A percentile compares a stretch with the other conserved stretches of the same genome.
These are phyloP conservation scores for Talaromyces sp. DNA, from an alignment of 2,329 filamentous ascomycete genomes.

Conservation along the genomic window DNA sequence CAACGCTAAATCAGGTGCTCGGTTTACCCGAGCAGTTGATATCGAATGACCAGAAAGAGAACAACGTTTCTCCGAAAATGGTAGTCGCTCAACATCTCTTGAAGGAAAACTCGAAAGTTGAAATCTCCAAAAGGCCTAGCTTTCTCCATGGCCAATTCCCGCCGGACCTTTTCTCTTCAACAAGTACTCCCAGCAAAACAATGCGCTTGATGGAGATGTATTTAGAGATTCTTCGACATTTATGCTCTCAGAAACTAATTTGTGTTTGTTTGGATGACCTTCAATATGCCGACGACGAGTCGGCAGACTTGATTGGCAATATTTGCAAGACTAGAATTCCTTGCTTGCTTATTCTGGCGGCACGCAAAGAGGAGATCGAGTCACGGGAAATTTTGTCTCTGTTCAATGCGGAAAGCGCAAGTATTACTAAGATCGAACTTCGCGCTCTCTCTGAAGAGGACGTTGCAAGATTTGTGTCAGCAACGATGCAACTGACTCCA, in stretches of 20 bases:
- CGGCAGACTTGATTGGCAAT: conserved; percentile 74
- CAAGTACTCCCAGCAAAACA: conserved; percentile 43
- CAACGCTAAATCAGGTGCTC: conserved; percentile 54
- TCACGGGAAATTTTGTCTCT: conserved; percentile 42
- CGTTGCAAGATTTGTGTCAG: conserved; percentile 75
- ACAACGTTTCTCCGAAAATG: conserved; percentile 29
- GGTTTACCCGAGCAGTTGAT: conserved; percentile 65
- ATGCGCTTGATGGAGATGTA: conserved; percentile 84
- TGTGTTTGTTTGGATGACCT: conserved; percentile 86
- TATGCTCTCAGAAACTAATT: conserved; percentile 80
- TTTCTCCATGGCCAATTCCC: conserved; percentile 37
- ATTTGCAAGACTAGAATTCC: conserved; percentile 76
- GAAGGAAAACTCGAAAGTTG: conserved; percentile 30
- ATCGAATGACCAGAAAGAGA: conserved; percentile 37
- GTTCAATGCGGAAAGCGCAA: conserved; percentile 50
- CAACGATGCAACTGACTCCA: conserved; percentile 69
- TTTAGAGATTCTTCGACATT: conserved; percentile 76
- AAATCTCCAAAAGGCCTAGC: conserved; percentile 31
- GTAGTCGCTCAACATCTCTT: conserved; percentile 30
- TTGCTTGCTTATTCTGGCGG: conserved; percentile 77
- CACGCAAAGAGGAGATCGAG: conserved; percentile 63
- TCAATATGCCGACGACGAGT: conserved; percentile 86
- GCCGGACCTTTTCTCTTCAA: conserved; percentile 39
- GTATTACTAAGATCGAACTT: conserved; percentile 68
- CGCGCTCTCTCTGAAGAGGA: conserved; percentile 72